A percentile compares a stretch with the other conserved stretches of the same genome.
phyloP scores from a whole-genome alignment of 2,329 filamentous ascomycete genomes.

The Reticulascus tulasneorum region DNA sequence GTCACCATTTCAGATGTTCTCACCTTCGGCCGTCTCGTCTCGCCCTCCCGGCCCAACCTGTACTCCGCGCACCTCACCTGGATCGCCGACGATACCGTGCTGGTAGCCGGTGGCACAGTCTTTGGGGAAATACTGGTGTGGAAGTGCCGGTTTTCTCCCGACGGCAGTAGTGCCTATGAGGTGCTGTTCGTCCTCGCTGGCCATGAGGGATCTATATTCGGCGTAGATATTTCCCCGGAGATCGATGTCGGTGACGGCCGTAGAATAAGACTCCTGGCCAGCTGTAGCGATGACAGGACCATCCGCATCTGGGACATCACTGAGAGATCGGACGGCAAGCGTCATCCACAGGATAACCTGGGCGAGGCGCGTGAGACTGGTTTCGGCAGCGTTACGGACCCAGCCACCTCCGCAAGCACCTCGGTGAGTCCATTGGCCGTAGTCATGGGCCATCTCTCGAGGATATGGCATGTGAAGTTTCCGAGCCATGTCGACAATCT shows the following conservation, averaged over 20 bases:
- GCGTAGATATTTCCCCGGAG: constrained; percentile 69
- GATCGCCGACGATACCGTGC: constrained; percentile 52
- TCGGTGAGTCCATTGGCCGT: constrained; percentile 54
- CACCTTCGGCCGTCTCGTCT: constrained; percentile 46
- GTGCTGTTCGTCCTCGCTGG: constrained; percentile 54
- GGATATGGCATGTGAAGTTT: constrained; percentile 86
- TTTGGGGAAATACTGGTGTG: constrained; percentile 93
- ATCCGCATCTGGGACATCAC: constrained; percentile 85
- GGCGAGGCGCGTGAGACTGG: constrained; percentile 54
- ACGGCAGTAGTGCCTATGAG: constrained; percentile 25
- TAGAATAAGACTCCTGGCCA: constrained; percentile 66
- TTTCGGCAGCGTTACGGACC: constrained; percentile 42
- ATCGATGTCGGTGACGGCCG: constrained; percentile 34
- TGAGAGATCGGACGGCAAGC: constrained; percentile 29
- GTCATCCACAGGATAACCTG: constrained; percentile 19
- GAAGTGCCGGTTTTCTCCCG: constrained; percentile 54
- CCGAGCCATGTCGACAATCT: constrained; percentile 25
- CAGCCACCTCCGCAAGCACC: constrained; percentile 18
- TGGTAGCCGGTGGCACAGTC: constrained; percentile 85
- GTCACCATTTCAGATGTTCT: constrained; percentile 33
- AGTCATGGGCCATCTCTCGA: constrained; percentile 80
- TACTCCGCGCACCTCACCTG: constrained; percentile 77
- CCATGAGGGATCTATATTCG: constrained; percentile 93
- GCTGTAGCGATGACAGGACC: constrained; percentile 92
- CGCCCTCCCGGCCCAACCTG: constrained; percentile 75